phyloP scores from a whole-genome alignment of 805 yeast species.

The Ogataea sp. region DNA sequence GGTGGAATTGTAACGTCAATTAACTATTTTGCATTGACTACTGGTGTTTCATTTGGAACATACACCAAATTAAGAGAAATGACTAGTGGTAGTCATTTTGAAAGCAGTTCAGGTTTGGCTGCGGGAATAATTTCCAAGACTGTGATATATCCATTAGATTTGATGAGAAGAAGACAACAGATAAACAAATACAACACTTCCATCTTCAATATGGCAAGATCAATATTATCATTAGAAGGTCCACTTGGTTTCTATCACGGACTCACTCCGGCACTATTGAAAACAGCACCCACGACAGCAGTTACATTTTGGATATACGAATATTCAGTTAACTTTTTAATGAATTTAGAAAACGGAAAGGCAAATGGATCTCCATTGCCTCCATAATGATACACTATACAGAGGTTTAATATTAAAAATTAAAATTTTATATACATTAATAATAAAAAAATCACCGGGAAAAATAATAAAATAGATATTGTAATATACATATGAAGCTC shows the following conservation, averaged over 20 bases:
- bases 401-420: not conserved
- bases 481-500: no score
- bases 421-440: no score
- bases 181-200: constrained; percentile 28
- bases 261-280: constrained; percentile 56
- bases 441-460: no score
- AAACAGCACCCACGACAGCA: constrained; percentile 70
- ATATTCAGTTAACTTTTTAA: constrained; percentile 16
- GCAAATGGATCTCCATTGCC: not conserved
- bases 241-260: constrained; percentile 67
- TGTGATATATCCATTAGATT: constrained; percentile 77
- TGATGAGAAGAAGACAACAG: constrained; percentile 72
- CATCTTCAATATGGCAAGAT: constrained; percentile 17
- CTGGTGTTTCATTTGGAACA: constrained; percentile 68
- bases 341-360: constrained; percentile 1
- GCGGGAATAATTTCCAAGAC: constrained; percentile 77
- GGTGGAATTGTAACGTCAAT: constrained; percentile 45
- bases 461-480: no score
- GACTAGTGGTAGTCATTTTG: constrained; percentile 28
- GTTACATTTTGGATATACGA: constrained; percentile 27
- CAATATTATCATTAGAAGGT: constrained; percentile 52
- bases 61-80: constrained; percentile 46
- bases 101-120: constrained; percentile 56
- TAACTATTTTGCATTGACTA: constrained; percentile 56
- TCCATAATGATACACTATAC: not conserved